These are phyloP conservation scores for Tetrapisispora pingtungensis DNA, from an alignment of 805 yeast genomes.

Conservation along the genomic window DNA sequence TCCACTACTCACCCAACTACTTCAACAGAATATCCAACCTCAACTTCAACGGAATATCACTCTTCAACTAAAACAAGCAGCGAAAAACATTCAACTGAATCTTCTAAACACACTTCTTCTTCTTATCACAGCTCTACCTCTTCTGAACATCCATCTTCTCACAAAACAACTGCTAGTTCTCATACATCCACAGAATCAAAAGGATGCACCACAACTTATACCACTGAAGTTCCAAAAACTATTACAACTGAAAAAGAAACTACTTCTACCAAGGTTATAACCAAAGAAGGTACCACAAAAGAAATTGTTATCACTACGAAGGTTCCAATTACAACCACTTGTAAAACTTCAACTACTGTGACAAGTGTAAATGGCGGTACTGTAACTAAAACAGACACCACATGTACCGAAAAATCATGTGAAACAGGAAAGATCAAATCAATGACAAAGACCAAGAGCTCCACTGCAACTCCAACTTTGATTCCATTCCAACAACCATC, in stretches of 20 bases:
- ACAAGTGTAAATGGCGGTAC: background rate
- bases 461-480: background rate
- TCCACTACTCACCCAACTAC: background rate
- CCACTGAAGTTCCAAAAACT: constrained; percentile 1
- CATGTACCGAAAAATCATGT: background rate
- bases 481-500: background rate
- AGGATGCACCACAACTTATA: background rate
- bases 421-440: background rate
- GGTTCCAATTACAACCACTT: background rate
- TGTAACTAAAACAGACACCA: background rate
- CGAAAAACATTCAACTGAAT: background rate
- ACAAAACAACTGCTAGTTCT: too few relatives aligned
- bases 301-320: background rate
- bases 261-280: background rate
- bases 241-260: constrained; percentile 1
- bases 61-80: background rate
- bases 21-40: background rate
- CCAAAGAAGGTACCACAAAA: background rate
- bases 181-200: background rate
- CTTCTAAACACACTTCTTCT: background rate
- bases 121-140: background rate
- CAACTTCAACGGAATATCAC: background rate
- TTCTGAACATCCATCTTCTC: background rate
- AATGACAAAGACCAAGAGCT: background rate
- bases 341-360: background rate